These are phyloP conservation scores for Ceratobasidium sp. DNA, from an alignment of 1,284 basidiomycete species.

Conservation along the genomic window DNA sequence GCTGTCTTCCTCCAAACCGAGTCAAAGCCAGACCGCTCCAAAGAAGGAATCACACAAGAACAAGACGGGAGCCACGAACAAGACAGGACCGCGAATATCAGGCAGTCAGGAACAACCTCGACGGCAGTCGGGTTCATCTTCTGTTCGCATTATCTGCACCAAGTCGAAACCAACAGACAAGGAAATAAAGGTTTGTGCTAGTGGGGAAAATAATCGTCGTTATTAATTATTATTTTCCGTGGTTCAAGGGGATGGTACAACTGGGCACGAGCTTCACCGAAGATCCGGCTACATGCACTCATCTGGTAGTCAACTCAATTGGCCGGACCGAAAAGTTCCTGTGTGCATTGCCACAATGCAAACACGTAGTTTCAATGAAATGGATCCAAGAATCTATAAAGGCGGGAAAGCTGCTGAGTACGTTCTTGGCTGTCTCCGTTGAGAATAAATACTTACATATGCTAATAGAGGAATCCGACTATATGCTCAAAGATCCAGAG, in stretches of 20 bases:
- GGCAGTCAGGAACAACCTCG: neutral
- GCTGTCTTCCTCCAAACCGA: neutral
- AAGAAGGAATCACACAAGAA: slow-evolving; percentile 9
- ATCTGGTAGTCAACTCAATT: slow-evolving; percentile 73
- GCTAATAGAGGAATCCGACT: slow-evolving; percentile 68
- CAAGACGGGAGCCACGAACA: slow-evolving; percentile 2
- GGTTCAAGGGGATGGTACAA: slow-evolving; percentile 64
- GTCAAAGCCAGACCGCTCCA: slow-evolving; percentile 4
- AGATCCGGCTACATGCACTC: slow-evolving; percentile 74
- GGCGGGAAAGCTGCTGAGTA: slow-evolving; percentile 70
- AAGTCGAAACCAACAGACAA: slow-evolving; percentile 24
- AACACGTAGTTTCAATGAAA: slow-evolving; percentile 68
- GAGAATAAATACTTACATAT: slow-evolving; percentile 38
- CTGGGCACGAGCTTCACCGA: slow-evolving; percentile 72
- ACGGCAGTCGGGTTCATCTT: neutral
- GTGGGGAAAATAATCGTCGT: neutral
- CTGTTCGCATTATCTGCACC: slow-evolving; percentile 40
- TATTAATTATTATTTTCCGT: slow-evolving; percentile 26
- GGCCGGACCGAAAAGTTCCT: slow-evolving; percentile 87
- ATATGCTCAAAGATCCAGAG: slow-evolving; percentile 66
- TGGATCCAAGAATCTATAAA: slow-evolving; percentile 74
- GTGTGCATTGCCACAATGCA: slow-evolving; percentile 70
- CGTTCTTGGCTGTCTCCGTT: slow-evolving; percentile 52
- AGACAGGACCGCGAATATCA: slow-evolving; percentile 15
- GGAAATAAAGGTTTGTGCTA: slow-evolving; percentile 35